These are phyloP conservation scores for Lasiodiplodia hormozganensis DNA, from an alignment of 2,329 filamentous ascomycete genomes.

Conservation along the genomic window DNA sequence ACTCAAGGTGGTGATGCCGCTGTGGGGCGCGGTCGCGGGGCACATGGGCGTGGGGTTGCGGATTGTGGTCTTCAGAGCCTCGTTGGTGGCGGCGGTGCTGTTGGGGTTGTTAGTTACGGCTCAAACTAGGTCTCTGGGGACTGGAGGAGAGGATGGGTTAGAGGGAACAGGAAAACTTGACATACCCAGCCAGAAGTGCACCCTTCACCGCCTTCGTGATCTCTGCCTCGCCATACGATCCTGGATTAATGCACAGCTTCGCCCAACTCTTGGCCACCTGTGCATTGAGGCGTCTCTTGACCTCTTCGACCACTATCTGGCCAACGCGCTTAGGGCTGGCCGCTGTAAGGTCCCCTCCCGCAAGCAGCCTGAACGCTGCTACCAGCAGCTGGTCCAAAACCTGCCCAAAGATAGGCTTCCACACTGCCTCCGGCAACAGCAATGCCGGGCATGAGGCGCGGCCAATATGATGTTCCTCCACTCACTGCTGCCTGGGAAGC, in stretches of 20 bases:
- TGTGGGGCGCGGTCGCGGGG: too few species aligned
- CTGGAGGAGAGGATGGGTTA: too few species aligned
- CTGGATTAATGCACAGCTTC: neutral
- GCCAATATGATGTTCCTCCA: too few species aligned
- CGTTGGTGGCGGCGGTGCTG: too few species aligned
- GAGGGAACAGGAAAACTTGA: rapidly evolving
- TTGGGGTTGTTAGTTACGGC: too few species aligned
- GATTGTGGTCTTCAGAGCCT: too few species aligned
- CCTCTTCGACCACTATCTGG: neutral
- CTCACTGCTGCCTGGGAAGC: too few species aligned
- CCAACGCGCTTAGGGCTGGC: neutral
- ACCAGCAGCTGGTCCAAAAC: neutral
- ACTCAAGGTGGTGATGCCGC: too few species aligned
- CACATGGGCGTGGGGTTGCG: too few species aligned
- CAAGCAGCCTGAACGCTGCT: neutral
- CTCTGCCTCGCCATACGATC: neutral
- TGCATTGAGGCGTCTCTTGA: neutral
- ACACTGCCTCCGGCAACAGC: neutral
- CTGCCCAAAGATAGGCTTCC: neutral
- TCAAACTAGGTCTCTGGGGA: too few species aligned
- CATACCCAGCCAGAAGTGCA: neutral
- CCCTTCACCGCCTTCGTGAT: neutral
- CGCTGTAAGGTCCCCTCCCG: neutral
- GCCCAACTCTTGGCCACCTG: neutral
- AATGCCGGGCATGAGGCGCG: too few species aligned